A percentile compares a stretch with the other conserved stretches of the same genome.
phyloP scores from a whole-genome alignment of 805 yeast species.

The Candida taoyuanica region DNA sequence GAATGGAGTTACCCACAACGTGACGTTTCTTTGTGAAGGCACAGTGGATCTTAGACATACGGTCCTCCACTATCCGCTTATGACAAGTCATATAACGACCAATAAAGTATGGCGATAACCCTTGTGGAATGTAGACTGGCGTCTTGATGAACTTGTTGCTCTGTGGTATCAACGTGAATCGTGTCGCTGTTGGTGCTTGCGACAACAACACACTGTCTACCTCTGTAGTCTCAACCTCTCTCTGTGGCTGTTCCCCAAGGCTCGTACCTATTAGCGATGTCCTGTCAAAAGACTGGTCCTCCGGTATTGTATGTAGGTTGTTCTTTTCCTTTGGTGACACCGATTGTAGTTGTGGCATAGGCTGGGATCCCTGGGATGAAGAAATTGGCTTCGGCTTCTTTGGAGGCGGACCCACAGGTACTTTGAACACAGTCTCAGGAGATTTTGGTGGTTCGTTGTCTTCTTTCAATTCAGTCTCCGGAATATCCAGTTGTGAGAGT shows the following conservation, averaged over 20 bases:
- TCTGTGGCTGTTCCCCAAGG: constrained; percentile 4
- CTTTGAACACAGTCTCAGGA: constrained; percentile 21
- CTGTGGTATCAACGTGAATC: constrained; percentile 54
- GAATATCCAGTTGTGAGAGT: constrained; percentile 4
- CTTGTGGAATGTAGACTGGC: constrained; percentile 60
- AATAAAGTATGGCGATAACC: constrained; percentile 59
- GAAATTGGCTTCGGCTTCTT: constrained; percentile 2
- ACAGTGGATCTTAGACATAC: constrained; percentile 86
- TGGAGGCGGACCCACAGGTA: constrained; percentile 16
- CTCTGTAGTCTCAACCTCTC: no score
- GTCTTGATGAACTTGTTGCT: constrained; percentile 40
- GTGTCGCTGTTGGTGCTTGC: constrained; percentile 50
- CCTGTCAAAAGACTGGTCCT: constrained; percentile 20
- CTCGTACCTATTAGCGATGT: constrained; percentile 19
- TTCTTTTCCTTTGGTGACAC: neutral
- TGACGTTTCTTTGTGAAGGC: constrained; percentile 59
- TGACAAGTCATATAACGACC: constrained; percentile 70
- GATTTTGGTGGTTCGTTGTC: neutral
- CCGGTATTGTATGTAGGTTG: constrained; percentile 6
- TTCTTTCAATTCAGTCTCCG: neutral
- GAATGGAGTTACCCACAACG: constrained; percentile 50
- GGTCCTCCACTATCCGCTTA: constrained; percentile 57
- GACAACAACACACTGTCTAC: constrained; percentile 1
- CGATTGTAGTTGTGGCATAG: constrained; percentile 2
- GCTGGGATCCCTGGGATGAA: constrained; percentile 4